phyloP scores from a whole-genome alignment of 1,284 basidiomycete species.

The Rhodotorula sp. region DNA sequence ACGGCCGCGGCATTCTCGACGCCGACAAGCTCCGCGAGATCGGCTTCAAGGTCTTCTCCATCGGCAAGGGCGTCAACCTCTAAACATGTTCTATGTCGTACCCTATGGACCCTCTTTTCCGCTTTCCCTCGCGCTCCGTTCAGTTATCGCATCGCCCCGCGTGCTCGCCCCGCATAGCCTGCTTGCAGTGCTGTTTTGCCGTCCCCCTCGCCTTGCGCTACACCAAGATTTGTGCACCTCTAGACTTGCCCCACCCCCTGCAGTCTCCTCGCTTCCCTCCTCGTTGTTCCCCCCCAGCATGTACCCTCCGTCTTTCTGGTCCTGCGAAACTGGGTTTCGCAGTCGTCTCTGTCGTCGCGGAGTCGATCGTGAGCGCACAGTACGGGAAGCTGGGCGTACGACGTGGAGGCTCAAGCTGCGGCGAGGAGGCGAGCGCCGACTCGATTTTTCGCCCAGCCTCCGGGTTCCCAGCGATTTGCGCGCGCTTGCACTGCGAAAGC shows the following conservation, averaged over 20 bases:
- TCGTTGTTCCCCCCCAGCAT: background rate
- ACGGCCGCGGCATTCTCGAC: conserved; percentile 84
- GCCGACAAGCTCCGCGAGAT: conserved; percentile 75
- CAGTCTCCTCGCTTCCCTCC: background rate
- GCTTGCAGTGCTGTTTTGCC: background rate
- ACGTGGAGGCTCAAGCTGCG: too few species aligned
- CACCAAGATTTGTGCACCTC: background rate
- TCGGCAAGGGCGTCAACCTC: conserved; percentile 48
- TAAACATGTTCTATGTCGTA: background rate
- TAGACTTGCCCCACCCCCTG: background rate
- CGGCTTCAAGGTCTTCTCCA: conserved; percentile 78
- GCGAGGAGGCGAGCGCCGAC: too few species aligned
- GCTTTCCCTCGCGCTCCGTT: background rate
- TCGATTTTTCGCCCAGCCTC: too few species aligned
- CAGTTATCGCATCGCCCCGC: background rate
- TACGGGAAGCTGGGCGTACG: too few species aligned
- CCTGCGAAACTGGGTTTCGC: too few species aligned
- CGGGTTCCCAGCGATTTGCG: too few species aligned
- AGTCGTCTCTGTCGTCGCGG: too few species aligned
- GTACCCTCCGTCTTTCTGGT: too few species aligned
- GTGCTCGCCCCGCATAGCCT: background rate
- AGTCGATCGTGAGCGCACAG: too few species aligned
- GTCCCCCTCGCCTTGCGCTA: background rate
- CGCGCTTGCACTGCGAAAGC: too few species aligned
- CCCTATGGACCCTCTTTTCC: background rate